Evolutionary conservation across 208 protist species (phyloP).

Genomic region (Leishmania tarentolae): DNA sequence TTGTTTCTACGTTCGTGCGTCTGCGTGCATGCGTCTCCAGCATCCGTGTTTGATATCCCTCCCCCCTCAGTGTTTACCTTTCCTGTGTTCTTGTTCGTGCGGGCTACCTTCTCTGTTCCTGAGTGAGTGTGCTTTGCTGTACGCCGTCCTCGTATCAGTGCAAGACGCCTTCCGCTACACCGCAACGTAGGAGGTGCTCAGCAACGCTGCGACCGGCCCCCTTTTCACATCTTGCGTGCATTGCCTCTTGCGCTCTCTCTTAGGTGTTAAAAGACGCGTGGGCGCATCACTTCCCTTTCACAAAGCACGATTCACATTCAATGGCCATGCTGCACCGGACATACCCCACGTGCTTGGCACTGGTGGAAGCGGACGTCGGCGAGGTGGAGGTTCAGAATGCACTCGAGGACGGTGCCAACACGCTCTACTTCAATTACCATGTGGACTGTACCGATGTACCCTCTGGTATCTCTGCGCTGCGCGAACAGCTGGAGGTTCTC

Average conservation of each 20-base stretch:
- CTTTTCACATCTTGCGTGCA: not conserved
- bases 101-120: not conserved
- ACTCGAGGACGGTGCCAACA: constrained; percentile 43
- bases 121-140: not conserved
- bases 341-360: not conserved
- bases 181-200: not conserved
- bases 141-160: not conserved
- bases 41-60: not conserved
- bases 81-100: not conserved
- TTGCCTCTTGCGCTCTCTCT: not conserved
- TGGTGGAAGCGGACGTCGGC: constrained; percentile 17
- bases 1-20: no score
- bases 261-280: not conserved
- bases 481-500: constrained; percentile 67
- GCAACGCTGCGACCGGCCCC: not conserved
- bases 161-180: not conserved
- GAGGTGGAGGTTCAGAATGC: constrained; percentile 48
- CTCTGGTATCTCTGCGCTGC: constrained; percentile 45
- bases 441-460: constrained; percentile 34
- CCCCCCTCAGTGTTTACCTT: not conserved
- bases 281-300: not conserved
- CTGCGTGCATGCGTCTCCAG: not conserved
- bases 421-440: constrained; percentile 49
- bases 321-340: constrained; percentile 10
- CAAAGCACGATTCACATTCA: not conserved